phyloP scores from a whole-genome alignment of 257 asterid genomes.

The Cynanchum wilfordii region DNA sequence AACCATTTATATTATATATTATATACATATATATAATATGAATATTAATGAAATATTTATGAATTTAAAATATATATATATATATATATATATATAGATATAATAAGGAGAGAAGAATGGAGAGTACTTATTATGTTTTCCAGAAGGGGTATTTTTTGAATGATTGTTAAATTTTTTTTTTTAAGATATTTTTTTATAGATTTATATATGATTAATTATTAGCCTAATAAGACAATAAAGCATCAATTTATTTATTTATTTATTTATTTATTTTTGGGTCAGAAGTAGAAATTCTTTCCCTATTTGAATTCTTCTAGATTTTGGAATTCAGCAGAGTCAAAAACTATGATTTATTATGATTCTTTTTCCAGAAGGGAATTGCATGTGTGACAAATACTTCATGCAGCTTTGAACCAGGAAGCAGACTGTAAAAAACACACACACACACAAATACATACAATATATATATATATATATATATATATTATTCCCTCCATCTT shows the following conservation, averaged over 20 bases:
- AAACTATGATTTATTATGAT: neutral
- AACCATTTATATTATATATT: neutral
- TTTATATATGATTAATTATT: neutral
- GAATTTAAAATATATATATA: neutral
- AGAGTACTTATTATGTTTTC: too few relatives aligned
- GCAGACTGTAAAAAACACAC: too few relatives aligned
- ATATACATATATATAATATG: too few relatives aligned
- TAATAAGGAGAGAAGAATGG: too few relatives aligned
- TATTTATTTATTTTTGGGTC: neutral
- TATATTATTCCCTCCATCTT: too few relatives aligned
- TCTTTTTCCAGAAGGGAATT: neutral
- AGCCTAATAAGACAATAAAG: constrained; percentile 2
- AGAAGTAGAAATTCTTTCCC: neutral
- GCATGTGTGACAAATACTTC: neutral
- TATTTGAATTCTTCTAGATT: neutral
- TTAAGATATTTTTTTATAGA: too few relatives aligned
- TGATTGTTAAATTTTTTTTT: too few relatives aligned
- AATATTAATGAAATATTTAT: too few relatives aligned
- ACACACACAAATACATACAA: too few relatives aligned
- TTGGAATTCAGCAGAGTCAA: neutral
- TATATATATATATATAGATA: neutral
- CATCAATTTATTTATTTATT: neutral
- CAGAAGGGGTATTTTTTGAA: neutral
- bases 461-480: too few relatives aligned
- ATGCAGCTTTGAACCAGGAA: too few relatives aligned